A percentile compares a stretch with the other conserved stretches of the same genome.
These are phyloP conservation scores for Juglanconis oblonga DNA, from an alignment of 2,329 filamentous ascomycete genomes.

Conservation along the genomic window DNA sequence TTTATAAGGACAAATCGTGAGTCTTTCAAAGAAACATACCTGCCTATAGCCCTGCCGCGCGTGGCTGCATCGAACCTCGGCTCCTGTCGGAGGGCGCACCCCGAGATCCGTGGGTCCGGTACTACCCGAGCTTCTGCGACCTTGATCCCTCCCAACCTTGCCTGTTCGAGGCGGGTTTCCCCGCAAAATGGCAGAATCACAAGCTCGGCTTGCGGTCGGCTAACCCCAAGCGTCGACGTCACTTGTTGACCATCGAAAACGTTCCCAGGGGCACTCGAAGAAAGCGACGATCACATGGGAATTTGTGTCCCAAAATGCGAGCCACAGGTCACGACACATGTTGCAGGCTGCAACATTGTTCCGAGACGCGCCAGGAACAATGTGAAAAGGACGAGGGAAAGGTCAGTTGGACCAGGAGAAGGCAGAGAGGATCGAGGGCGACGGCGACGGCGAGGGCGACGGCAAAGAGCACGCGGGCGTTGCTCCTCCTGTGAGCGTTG, in stretches of 20 bases:
- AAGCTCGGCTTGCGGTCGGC: conserved; percentile 19
- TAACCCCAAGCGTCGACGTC: conserved; percentile 19
- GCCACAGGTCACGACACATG: background rate
- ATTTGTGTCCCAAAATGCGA: background rate
- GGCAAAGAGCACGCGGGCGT: background rate
- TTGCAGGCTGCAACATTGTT: background rate
- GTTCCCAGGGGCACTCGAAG: background rate
- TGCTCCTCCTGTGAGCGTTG: background rate
- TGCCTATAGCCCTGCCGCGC: too few relatives aligned
- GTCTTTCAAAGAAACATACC: too few relatives aligned
- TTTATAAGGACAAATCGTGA: too few relatives aligned
- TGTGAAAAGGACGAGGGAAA: background rate
- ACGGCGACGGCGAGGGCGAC: background rate
- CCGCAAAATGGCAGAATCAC: conserved; percentile 13
- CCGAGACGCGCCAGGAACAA: background rate
- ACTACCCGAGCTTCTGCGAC: background rate
- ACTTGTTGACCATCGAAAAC: background rate
- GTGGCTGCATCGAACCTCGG: too few relatives aligned
- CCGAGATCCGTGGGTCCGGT: background rate
- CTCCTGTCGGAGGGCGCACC: too few relatives aligned
- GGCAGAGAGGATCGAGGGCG: background rate
- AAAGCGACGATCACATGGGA: conserved; percentile 12
- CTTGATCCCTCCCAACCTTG: background rate
- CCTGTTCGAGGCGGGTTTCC: background rate
- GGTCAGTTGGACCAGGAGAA: background rate